Base-by-base conservation (phyloP, 768 basidiomycete species). In the Tricholoma bakamatsutake region DNA sequence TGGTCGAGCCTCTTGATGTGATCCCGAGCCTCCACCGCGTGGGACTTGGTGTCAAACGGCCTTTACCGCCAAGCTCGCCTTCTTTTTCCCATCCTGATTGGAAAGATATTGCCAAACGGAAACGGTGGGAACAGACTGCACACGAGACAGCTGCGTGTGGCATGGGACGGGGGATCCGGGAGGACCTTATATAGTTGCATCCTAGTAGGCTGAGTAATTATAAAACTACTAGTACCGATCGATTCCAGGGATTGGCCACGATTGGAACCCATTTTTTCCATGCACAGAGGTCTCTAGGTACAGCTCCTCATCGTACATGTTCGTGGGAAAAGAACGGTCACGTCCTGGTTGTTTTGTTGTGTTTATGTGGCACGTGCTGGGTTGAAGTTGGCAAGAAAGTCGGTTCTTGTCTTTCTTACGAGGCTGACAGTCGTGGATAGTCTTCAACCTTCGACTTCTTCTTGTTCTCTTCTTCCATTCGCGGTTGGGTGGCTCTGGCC, bases 1-100 rank as follows among this genome's bases (percentile, higher is more conserved):
- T 84, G 13, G 69, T 82, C n/a, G 82, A 81, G 27, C 87, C 87
- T 1, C 67, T 88, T 5, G 73, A 82, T 60, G 70, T 82, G 5
- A 76, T 66, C 37, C 57, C 71, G 1, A 79, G 61, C 17, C 51
- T 66, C 33, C 67, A 76, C 54, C 71, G 85, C 46, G 77, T 79
- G 11, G 86, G 87, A 1, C 70, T 89, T 42, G 88, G 87, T 2
- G 71, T 76, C 61, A 68, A 67, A 46, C 59, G 61, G 45, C 62
- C 61, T 21, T 55, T 55, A 15, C 47, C 57, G 61, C 56, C 64
- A 52, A 64, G 53, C 61, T 57, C 42, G 57, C 56, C 62, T 52
- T 24, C 57, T 11, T 24, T 55, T 31, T 54, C 67, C 15, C 47
- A 57, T 47, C 54, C 50, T 30, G 65, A 70, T 53, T 78, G 79